A percentile compares a stretch with the other conserved stretches of the same genome.
Evolutionary conservation across 1,284 basidiomycete genomes (phyloP).

Genomic region (Porodaedalea pini): DNA sequence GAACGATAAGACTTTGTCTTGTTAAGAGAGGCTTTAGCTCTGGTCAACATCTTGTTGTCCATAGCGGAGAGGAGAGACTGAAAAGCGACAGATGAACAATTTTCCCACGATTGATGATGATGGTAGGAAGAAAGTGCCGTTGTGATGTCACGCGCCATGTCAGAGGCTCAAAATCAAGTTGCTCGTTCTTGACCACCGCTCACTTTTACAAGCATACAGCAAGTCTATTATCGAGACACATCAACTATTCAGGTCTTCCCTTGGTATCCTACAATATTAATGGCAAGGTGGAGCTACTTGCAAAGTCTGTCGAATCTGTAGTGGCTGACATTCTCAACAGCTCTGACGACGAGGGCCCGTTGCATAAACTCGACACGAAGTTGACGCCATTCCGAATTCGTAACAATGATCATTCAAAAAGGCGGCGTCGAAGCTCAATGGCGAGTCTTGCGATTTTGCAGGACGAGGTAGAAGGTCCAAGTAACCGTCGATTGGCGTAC

Average conservation of each 20-base stretch:
- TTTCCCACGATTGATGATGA: no score
- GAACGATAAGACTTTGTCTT: no score
- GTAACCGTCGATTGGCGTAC: neutral
- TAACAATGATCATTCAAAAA: constrained; percentile 5
- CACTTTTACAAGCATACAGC: no score
- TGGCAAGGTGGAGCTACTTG: neutral
- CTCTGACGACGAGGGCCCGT: constrained; percentile 6
- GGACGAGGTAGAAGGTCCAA: constrained; percentile 12
- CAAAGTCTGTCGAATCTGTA: neutral
- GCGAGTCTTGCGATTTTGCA: constrained; percentile 15
- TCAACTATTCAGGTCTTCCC: no score
- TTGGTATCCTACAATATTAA: neutral
- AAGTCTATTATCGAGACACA: no score
- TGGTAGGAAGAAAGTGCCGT: no score
- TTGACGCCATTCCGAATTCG: constrained; percentile 9
- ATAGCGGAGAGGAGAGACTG: no score
- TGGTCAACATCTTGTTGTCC: no score
- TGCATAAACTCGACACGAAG: constrained; percentile 6
- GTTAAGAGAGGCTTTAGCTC: no score
- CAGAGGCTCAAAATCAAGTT: neutral
- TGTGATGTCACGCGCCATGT: no score
- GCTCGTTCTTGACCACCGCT: neutral
- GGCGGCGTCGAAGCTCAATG: constrained; percentile 17
- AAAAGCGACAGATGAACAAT: no score
- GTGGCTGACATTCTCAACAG: neutral